A percentile compares a stretch with the other conserved stretches of the same genome.
Conservation (phyloP, 129 eudicot species). For the Chrysanthemum lavandulifolium region DNA sequence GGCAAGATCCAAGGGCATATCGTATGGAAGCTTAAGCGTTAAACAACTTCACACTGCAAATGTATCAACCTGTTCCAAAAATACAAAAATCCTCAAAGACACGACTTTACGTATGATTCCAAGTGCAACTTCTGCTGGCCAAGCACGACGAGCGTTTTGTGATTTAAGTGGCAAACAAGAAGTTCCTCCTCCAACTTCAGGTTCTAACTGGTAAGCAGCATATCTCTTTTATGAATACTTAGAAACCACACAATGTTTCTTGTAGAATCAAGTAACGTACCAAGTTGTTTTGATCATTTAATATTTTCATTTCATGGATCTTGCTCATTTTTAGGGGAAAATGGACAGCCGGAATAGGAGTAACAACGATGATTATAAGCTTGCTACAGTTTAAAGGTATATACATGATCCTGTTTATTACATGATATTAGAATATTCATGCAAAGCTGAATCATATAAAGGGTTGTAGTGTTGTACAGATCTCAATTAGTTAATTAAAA, state of each 20-base stretch:
- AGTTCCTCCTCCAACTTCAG: neutral
- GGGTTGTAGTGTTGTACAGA: no score
- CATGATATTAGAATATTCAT: neutral
- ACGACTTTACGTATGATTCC: neutral
- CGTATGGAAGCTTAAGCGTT: slow-evolving; percentile 4
- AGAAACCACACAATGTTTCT: neutral
- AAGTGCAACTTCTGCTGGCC: neutral
- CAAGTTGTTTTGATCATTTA: neutral
- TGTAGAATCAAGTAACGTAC: neutral
- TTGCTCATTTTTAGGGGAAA: slow-evolving; percentile 18
- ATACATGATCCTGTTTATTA: neutral
- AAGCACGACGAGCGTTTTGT: slow-evolving; percentile 21
- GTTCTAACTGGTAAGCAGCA: slow-evolving; percentile 18
- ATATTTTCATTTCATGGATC: neutral
- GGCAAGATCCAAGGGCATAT: slow-evolving; percentile 31
- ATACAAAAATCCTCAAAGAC: slow-evolving; percentile 8
- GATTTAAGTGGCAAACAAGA: slow-evolving; percentile 23
- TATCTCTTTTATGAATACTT: neutral
- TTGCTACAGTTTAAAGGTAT: slow-evolving; percentile 40
- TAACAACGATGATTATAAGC: slow-evolving; percentile 17
- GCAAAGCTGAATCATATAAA: no score
- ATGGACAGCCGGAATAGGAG: slow-evolving; percentile 23
- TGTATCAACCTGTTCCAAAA: slow-evolving; percentile 5
- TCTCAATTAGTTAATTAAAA: no score
- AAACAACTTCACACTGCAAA: slow-evolving; percentile 21